Evolutionary conservation across 2,329 filamentous ascomycete genomes (phyloP).

Genomic region (Fusarium phyllophilum): DNA sequence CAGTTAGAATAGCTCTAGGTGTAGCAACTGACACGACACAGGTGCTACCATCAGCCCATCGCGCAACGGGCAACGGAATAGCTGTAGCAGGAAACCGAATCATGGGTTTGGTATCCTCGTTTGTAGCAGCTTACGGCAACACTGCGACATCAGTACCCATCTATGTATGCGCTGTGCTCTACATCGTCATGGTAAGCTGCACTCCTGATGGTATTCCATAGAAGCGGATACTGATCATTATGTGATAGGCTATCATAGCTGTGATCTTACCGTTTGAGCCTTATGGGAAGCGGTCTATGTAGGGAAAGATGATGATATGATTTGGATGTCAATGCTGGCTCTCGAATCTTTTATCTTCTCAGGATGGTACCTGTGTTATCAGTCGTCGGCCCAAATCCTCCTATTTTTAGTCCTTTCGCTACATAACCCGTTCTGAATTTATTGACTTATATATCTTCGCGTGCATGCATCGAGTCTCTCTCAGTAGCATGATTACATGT

Average conservation of each 20-base stretch:
- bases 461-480: fast-evolving
- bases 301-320: not conserved
- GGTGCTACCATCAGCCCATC: not conserved
- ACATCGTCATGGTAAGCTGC: not conserved
- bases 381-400: fast-evolving
- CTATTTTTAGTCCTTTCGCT: not conserved
- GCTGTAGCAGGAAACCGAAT: not conserved
- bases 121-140: not conserved
- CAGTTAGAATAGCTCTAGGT: fast-evolving
- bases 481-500: fast-evolving
- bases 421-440: fast-evolving
- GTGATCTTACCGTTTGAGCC: not conserved
- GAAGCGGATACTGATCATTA: fast-evolving
- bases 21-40: fast-evolving
- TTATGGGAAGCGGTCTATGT: not conserved
- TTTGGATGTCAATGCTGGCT: fast-evolving
- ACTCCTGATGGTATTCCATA: fast-evolving
- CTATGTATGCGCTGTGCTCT: not conserved
- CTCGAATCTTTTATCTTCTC: fast-evolving
- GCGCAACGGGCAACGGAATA: not conserved
- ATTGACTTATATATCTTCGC: not conserved
- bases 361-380: too few relatives aligned
- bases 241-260: not conserved
- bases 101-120: not conserved
- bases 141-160: not conserved